These are phyloP conservation scores for Haplosporangium sp. DNA, from an alignment of 371 early-diverging fungal genomes.

Conservation along the genomic window DNA sequence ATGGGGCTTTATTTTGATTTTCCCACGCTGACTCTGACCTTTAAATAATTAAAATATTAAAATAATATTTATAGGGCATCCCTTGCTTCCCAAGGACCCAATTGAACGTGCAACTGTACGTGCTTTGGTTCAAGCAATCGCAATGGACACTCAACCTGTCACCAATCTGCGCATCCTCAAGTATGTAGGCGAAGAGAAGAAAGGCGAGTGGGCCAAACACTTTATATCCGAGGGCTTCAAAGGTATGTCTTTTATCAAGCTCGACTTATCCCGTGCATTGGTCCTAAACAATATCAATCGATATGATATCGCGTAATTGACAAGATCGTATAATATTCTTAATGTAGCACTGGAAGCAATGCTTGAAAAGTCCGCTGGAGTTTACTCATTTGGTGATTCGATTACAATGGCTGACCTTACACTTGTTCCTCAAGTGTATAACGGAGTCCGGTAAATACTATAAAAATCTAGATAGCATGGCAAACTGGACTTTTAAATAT, in stretches of 20 bases:
- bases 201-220: constrained; percentile 71
- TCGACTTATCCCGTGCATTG: no score
- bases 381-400: constrained; percentile 84
- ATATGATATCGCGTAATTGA: neutral
- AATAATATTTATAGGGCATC: constrained; percentile 41
- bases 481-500: neutral
- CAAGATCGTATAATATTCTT: neutral
- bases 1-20: neutral
- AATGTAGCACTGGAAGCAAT: constrained; percentile 71
- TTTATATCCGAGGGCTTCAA: constrained; percentile 76
- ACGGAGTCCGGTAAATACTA: constrained; percentile 71
- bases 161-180: constrained; percentile 85
- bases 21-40: constrained; percentile 33
- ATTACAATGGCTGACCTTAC: constrained; percentile 89
- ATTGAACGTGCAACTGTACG: constrained; percentile 74
- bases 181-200: constrained; percentile 67
- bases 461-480: no score
- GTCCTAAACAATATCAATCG: no score
- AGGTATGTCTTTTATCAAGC: constrained; percentile 55
- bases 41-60: neutral
- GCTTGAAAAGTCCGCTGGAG: constrained; percentile 71
- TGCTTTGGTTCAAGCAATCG: constrained; percentile 77
- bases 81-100: constrained; percentile 84
- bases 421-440: constrained; percentile 85
- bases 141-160: constrained; percentile 90